Evolutionary conservation across 1,139 yeast genomes (phyloP).

Genomic region (Pichia sp.): DNA sequence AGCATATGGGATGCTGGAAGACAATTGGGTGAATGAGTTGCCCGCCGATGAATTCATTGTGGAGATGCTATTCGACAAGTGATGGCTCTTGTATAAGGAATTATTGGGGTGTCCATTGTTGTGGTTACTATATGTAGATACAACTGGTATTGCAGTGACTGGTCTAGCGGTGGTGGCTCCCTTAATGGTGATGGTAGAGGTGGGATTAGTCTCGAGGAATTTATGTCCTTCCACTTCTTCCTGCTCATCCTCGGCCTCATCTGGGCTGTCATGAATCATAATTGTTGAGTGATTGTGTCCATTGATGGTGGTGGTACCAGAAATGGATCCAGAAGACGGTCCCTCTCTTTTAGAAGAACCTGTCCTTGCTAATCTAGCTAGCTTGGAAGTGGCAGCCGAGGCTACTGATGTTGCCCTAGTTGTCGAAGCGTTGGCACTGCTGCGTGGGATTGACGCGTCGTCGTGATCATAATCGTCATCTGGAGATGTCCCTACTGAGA

Average conservation of each 20-base stretch:
- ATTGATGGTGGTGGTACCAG: no score
- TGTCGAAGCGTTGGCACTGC: neutral
- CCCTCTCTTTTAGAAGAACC: neutral
- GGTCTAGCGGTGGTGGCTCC: neutral
- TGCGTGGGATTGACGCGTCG: neutral
- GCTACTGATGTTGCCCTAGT: no score
- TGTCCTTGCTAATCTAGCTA: neutral
- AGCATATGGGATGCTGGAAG: conserved; percentile 57
- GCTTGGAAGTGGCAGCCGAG: neutral
- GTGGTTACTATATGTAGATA: neutral
- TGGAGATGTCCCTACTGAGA: conserved; percentile 27
- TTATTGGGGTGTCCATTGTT: no score
- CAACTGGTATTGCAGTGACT: conserved; percentile 7
- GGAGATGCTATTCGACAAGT: neutral
- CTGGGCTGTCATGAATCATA: neutral
- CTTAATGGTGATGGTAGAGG: neutral
- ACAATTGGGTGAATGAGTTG: conserved; percentile 42
- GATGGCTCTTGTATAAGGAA: neutral
- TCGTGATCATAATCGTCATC: conserved; percentile 14
- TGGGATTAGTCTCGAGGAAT: neutral
- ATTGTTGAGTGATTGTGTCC: neutral
- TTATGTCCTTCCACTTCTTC: neutral
- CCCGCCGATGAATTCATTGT: conserved; percentile 22
- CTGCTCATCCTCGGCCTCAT: neutral
- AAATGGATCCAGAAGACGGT: neutral